Conservation (phyloP, 257 asterid species). For the Solanum appendiculatum region DNA sequence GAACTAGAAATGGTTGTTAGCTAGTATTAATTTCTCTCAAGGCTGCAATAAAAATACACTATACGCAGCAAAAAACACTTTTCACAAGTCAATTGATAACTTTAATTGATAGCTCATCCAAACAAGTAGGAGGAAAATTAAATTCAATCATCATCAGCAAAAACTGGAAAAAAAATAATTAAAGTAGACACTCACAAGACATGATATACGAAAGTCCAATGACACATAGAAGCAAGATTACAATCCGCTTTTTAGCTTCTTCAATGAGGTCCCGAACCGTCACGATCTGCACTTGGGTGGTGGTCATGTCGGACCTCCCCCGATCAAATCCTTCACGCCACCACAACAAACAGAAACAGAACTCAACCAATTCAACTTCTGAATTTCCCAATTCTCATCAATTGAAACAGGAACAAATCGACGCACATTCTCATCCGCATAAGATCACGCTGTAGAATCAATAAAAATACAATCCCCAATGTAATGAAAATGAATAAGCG, state of each 20-base stretch:
- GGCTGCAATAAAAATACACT: background rate
- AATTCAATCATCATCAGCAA: background rate
- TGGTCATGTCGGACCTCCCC: slow-evolving; percentile 25
- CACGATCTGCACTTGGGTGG: slow-evolving; percentile 18
- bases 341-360: background rate
- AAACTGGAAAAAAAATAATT: background rate
- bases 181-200: slow-evolving; percentile 27
- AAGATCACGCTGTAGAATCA: background rate
- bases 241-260: slow-evolving; percentile 46
- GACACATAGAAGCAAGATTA: slow-evolving; percentile 30
- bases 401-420: background rate
- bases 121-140: background rate
- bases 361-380: background rate
- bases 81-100: background rate
- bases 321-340: background rate
- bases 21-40: background rate
- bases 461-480: background rate
- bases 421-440: background rate
- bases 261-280: slow-evolving; percentile 35
- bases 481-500: background rate
- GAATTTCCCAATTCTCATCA: background rate
- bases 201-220: slow-evolving; percentile 43
- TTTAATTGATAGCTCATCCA: background rate
- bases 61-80: background rate
- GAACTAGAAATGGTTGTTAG: background rate